Percentiles rank a stretch among this genome's conserved stretches.
Conservation (phyloP, 2,329 filamentous ascomycete genomes). For the Pyricularia sp. region DNA sequence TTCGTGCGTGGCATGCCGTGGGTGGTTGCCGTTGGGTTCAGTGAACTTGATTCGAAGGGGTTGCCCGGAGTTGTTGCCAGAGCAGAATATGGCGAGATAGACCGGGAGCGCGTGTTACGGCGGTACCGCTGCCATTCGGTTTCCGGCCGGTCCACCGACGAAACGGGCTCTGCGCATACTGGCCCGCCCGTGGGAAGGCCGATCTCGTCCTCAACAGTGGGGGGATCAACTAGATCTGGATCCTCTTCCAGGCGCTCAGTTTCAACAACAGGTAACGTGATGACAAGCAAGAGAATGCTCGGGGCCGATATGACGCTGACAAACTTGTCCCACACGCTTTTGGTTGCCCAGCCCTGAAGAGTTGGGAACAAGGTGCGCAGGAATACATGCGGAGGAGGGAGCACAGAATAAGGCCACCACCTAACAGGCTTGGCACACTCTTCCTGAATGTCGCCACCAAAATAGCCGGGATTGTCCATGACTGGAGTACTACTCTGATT, state of each 20-base stretch:
- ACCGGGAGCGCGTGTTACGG: constrained; percentile 30
- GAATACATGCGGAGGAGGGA: constrained; percentile 66
- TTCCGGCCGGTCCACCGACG: constrained; percentile 29
- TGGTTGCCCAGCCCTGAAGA: constrained; percentile 69
- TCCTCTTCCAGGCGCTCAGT: constrained; percentile 31
- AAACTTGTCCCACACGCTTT: constrained; percentile 75
- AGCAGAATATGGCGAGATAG: background rate
- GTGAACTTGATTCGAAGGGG: background rate
- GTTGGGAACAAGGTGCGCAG: constrained; percentile 78
- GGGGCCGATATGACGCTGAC: constrained; percentile 78
- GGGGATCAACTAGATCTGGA: constrained; percentile 35
- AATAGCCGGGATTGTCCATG: constrained; percentile 27
- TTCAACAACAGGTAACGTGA: constrained; percentile 80
- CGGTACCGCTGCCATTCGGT: constrained; percentile 53
- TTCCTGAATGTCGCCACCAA: constrained; percentile 29
- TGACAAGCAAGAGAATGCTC: constrained; percentile 80
- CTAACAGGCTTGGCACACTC: constrained; percentile 38
- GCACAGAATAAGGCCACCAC: constrained; percentile 74
- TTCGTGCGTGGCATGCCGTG: background rate
- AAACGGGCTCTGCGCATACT: constrained; percentile 5
- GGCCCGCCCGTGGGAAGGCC: background rate
- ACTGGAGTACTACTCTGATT: background rate
- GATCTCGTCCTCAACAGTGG: constrained; percentile 20
- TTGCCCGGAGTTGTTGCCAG: background rate
- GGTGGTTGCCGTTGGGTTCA: constrained; percentile 1